A percentile compares a stretch with the other conserved stretches of the same genome.
Conservation (phyloP, 208 protist species). For the Porcisia hertigi region DNA sequence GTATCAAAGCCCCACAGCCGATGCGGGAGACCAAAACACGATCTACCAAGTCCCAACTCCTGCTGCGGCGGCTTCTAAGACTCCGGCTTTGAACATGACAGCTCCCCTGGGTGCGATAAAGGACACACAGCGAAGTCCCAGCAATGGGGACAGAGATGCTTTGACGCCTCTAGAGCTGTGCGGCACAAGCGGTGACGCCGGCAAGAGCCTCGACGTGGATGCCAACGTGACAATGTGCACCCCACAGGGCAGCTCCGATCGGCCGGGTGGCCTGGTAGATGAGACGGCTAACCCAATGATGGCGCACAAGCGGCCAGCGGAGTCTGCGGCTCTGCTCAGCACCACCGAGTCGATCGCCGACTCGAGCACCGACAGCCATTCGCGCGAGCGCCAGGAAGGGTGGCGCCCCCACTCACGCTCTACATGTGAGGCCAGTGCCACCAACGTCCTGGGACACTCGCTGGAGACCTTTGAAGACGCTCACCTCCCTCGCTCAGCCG, state of each 20-base stretch:
- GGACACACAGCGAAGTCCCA: neutral
- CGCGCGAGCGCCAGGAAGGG: neutral
- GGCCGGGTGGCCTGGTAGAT: neutral
- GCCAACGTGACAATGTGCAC: neutral
- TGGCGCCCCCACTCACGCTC: neutral
- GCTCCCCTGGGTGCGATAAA: neutral
- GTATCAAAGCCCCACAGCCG: neutral
- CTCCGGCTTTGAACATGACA: neutral
- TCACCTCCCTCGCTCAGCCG: neutral
- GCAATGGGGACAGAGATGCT: neutral
- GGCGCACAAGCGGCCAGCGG: neutral
- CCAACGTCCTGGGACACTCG: neutral
- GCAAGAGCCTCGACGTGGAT: neutral
- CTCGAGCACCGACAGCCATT: neutral
- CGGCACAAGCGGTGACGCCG: neutral
- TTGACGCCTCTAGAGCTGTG: neutral
- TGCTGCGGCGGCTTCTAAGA: neutral
- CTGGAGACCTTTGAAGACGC: slow-evolving; percentile 1
- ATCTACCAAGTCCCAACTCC: neutral
- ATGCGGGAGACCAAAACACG: neutral
- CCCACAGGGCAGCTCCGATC: neutral
- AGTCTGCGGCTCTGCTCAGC: neutral
- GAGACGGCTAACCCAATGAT: neutral
- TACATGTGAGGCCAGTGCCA: neutral
- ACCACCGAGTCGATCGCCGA: neutral